These are phyloP conservation scores for Trypanosoma brucei DNA, from an alignment of 208 protist species.

Conservation along the genomic window DNA sequence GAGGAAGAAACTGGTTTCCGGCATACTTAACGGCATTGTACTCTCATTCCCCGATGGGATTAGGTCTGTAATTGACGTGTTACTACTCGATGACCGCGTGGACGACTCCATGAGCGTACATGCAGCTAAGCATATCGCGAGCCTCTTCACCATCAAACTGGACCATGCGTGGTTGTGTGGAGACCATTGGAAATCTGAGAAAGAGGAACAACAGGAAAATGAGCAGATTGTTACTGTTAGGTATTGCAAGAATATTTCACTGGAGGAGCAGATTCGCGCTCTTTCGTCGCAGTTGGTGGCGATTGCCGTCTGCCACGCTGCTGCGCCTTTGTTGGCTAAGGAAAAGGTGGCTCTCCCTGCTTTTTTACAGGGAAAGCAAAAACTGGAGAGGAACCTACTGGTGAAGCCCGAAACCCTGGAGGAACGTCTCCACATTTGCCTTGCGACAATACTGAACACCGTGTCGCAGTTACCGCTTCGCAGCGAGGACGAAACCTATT, in stretches of 20 bases:
- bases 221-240: conserved; percentile 2
- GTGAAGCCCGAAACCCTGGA: conserved; percentile 68
- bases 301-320: conserved; percentile 34
- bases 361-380: conserved; percentile 10
- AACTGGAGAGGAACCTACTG: conserved; percentile 2
- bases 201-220: neutral
- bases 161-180: conserved; percentile 8
- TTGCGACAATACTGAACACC: conserved; percentile 44
- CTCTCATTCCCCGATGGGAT: conserved; percentile 36
- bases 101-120: conserved; percentile 33
- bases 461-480: conserved; percentile 26
- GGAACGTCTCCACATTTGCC: conserved; percentile 61
- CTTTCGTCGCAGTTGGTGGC: conserved; percentile 43
- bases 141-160: conserved; percentile 26
- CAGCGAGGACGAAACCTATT: conserved; percentile 15
- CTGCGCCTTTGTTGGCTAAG: neutral
- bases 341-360: neutral
- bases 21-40: conserved; percentile 55
- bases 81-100: conserved; percentile 68
- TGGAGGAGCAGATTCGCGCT: conserved; percentile 32
- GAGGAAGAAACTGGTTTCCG: conserved; percentile 30
- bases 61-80: conserved; percentile 37
- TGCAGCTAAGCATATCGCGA: conserved; percentile 45
- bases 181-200: conserved; percentile 5
- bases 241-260: conserved; percentile 11